phyloP scores from a whole-genome alignment of 1,284 basidiomycete species.

The Austroboletus niveus region DNA sequence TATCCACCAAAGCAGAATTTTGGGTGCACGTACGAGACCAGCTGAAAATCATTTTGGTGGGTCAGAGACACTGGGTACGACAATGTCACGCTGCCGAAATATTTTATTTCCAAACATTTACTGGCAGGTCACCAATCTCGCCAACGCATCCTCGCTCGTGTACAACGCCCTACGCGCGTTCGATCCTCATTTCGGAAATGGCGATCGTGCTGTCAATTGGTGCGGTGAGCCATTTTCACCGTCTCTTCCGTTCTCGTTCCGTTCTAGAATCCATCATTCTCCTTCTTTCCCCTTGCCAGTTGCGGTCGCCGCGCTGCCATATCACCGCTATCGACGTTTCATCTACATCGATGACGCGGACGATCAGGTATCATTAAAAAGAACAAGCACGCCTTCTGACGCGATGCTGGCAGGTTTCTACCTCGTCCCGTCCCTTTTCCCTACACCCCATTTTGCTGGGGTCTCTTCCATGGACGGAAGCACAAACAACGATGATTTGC shows the following conservation, averaged over 20 bases:
- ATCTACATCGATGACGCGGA: background rate
- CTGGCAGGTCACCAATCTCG: conserved; percentile 76
- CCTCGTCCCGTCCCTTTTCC: conserved; percentile 63
- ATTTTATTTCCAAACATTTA: background rate
- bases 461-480: conserved; percentile 12
- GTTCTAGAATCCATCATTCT: background rate
- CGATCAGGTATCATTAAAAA: background rate
- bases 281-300: background rate
- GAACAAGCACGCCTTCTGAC: conserved; percentile 8
- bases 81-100: background rate
- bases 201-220: conserved; percentile 79
- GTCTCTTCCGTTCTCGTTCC: background rate
- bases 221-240: conserved; percentile 57
- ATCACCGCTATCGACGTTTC: background rate
- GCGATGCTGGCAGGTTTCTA: conserved; percentile 69
- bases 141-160: conserved; percentile 78
- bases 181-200: conserved; percentile 61
- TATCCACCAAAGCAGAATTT: conserved; percentile 70
- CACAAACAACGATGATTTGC: conserved; percentile 23
- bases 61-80: conserved; percentile 76
- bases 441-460: conserved; percentile 38
- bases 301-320: background rate
- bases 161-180: conserved; percentile 75
- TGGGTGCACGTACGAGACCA: conserved; percentile 74
- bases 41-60: conserved; percentile 59